phyloP scores from a whole-genome alignment of 164 flowering plant species.

The Tinospora cordifolia region DNA sequence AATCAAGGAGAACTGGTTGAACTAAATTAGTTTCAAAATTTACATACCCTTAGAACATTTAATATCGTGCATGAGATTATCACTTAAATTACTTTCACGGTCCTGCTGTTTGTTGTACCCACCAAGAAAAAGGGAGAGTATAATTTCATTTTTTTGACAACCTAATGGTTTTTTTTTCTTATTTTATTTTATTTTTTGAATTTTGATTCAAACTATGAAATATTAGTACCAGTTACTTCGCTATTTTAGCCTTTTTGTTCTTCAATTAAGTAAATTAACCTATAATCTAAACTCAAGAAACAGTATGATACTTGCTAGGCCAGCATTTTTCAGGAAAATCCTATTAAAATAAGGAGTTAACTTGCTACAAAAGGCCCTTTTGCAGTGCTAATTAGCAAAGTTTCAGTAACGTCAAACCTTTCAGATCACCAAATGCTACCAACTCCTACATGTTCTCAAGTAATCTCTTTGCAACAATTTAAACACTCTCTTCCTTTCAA shows the following conservation, averaged over 20 bases:
- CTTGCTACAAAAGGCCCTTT: neutral
- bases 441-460: slow-evolving; percentile 2
- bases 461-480: neutral
- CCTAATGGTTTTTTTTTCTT: too few relatives aligned
- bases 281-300: neutral
- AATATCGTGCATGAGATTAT: neutral
- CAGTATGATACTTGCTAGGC: neutral
- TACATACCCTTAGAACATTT: neutral
- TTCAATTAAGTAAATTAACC: too few relatives aligned
- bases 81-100: neutral
- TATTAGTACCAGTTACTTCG: too few relatives aligned
- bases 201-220: too few relatives aligned
- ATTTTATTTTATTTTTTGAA: too few relatives aligned
- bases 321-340: neutral
- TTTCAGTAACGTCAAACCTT: neutral
- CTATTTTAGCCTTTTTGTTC: too few relatives aligned
- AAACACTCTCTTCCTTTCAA: neutral
- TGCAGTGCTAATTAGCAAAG: neutral
- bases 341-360: neutral
- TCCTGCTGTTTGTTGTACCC: neutral
- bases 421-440: slow-evolving; percentile 36
- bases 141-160: too few relatives aligned
- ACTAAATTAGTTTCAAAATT: too few relatives aligned
- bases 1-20: too few relatives aligned
- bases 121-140: neutral